Evolutionary conservation across 31 red algal genomes (phyloP), one percentile per base, ranked within the genome.

Genomic region (Odonthalia washingtoniensis): DNA sequence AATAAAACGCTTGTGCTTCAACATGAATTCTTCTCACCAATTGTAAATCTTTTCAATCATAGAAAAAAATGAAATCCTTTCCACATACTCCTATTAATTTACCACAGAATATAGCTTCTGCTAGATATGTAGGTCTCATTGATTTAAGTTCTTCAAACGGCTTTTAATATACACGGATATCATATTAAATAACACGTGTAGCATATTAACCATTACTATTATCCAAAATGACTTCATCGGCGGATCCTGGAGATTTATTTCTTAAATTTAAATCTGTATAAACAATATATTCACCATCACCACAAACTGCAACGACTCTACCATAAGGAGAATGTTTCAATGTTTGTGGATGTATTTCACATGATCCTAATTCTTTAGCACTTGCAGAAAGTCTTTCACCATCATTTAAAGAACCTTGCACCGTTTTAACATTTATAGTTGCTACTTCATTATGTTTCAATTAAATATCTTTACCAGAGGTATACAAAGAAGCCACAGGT

Each of bases 261-360:
- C 97, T 43, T 43, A 95, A 89, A 27, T 95, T 95, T 57, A 99
- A 78, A 6, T 94, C 97, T 35, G 97, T 99, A 74, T 99, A 99
- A 31, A 99, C 94, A 40, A 95, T 96, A 73, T 94, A 99, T 79
- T 99, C 97, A 18, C 97, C 97, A 68, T 99, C 97, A 18, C 97
- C 97, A 77, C 97, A 99, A 18, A 99, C 97, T 2, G 97, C 95
- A 30, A 99, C 94, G 76, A 99, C 96, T 31, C 97, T 94, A 72
- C 97, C 97, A 65, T 99, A 96, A 3, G 97, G 94, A 72, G 87
- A 91, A 66, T 99, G 97, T 21, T 78, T 73, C 18, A 99, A 68
- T 24, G 80, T 80, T 80, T 99, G 97, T 1, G 97, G 97, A 72
- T 95, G 95, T 34, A 96, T 65, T 45, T 99, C 97, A 41, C 91